Base-by-base conservation (phyloP, 2,329 filamentous ascomycete genomes). In the Hymenoscyphus albidus region DNA sequence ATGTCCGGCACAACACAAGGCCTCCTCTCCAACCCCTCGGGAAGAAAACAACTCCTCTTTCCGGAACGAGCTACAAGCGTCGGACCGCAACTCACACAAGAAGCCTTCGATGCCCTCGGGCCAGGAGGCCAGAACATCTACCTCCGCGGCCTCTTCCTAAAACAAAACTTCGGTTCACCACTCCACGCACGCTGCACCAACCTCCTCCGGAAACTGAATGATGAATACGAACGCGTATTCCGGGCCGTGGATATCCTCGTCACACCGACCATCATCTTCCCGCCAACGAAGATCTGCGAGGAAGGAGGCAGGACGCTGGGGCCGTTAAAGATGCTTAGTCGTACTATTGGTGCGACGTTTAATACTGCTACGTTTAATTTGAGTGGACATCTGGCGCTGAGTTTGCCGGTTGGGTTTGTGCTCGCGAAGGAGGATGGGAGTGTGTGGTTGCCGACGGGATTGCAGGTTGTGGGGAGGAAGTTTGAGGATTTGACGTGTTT, bases 331-430 rank as follows among this genome's bases (percentile, higher is more conserved):
- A 69, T 70, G 68, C 44, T 70, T 27, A 64, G 60, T 6, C 64
- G 68, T 39, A 82, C 81, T 44, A 81, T 85, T 57, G 84, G 84
- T 0, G 70, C 84, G 63, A 85, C 82, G 0, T 79, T 78, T 22
- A 87, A 87, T 67, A 87, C 84, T 5, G 81, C 81, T 6, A 78
- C 81, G 3, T 86, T 86, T 72, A 83, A 86, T 68, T 78, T 81
- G 2, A 85, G 82, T 0, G 84, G 83, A 0, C 83, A 86, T 69
- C 83, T 84, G 0, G 84, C 81, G 0, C 70, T 86, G 69, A 79
- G 80, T 1, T 72, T 86, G 32, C 83, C 83, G 0, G 75, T 83
- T 31, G 83, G 83, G 0, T 78, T 81, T 67, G 74, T 80, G 2
- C 74, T 77, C 2, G 76, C 80, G 1, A 66, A 70, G 35, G 77